Percentiles rank a stretch among this genome's conserved stretches.
These are phyloP conservation scores for Keithomyces neogunnii DNA, from an alignment of 2,329 filamentous ascomycete species.

Conservation along the genomic window DNA sequence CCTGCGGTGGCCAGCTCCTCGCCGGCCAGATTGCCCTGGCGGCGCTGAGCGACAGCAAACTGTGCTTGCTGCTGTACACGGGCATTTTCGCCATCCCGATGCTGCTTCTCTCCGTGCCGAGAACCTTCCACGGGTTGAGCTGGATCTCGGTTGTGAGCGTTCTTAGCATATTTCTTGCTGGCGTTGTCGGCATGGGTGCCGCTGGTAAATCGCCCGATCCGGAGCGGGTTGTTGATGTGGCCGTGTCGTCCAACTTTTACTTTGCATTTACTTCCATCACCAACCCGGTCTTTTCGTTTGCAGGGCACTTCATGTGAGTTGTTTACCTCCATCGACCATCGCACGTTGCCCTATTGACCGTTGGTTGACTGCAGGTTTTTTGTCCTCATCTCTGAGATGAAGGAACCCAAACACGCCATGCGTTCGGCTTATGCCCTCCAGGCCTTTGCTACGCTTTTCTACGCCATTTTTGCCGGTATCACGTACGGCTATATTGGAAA, in stretches of 20 bases:
- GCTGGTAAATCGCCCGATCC: conserved; percentile 33
- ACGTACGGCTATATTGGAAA: conserved; percentile 41
- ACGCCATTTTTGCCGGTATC: conserved; percentile 41
- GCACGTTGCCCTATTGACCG: not conserved
- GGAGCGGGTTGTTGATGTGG: conserved; percentile 27
- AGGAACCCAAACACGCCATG: conserved; percentile 39
- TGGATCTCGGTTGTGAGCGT: conserved; percentile 37
- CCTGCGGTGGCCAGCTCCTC: conserved; percentile 40
- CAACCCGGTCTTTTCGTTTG: conserved; percentile 44
- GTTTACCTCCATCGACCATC: not conserved
- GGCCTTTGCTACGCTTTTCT: conserved; percentile 39
- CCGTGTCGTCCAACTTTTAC: conserved; percentile 22
- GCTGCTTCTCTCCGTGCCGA: conserved; percentile 36
- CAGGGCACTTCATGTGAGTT: conserved; percentile 38
- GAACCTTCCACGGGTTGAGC: conserved; percentile 39
- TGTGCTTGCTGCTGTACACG: conserved; percentile 41
- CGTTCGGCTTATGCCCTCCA: conserved; percentile 42
- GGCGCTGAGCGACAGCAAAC: conserved; percentile 32
- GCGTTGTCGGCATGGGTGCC: conserved; percentile 41
- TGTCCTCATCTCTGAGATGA: conserved; percentile 45
- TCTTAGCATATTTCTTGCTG: conserved; percentile 38
- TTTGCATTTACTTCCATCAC: conserved; percentile 23
- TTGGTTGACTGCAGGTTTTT: conserved; percentile 29
- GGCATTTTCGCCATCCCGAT: conserved; percentile 41
- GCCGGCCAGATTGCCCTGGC: conserved; percentile 41